A percentile compares a stretch with the other conserved stretches of the same genome.
phyloP scores from a whole-genome alignment of 345 rosid species.

The Citrus sinensis region DVS_A1.0 CM039165.1:24615001-24615500 shows the following conservation, averaged over 20 bases:
- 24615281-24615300: slow-evolving; percentile 94
- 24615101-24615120: neutral
- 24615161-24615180: slow-evolving; percentile 22
- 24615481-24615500: slow-evolving; percentile 93
- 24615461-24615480: slow-evolving; percentile 92
- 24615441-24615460: slow-evolving; percentile 92
- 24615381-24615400: slow-evolving; percentile 75
- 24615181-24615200: slow-evolving; percentile 80
- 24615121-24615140: neutral
- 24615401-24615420: slow-evolving; percentile 88
- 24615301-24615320: slow-evolving; percentile 96
- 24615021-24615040: too few species aligned
- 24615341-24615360: slow-evolving; percentile 96
- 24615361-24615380: slow-evolving; percentile 89
- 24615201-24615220: slow-evolving; percentile 60
- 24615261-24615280: slow-evolving; percentile 84
- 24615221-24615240: slow-evolving; percentile 75
- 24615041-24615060: neutral
- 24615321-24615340: slow-evolving; percentile 75
- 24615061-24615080: neutral
- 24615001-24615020: neutral
- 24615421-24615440: slow-evolving; percentile 84
- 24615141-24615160: neutral
- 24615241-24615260: slow-evolving; percentile 89
- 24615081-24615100: neutral